Evolutionary conservation across 768 basidiomycete genomes (phyloP).

Genomic region (Mycena capillaripes): DNA sequence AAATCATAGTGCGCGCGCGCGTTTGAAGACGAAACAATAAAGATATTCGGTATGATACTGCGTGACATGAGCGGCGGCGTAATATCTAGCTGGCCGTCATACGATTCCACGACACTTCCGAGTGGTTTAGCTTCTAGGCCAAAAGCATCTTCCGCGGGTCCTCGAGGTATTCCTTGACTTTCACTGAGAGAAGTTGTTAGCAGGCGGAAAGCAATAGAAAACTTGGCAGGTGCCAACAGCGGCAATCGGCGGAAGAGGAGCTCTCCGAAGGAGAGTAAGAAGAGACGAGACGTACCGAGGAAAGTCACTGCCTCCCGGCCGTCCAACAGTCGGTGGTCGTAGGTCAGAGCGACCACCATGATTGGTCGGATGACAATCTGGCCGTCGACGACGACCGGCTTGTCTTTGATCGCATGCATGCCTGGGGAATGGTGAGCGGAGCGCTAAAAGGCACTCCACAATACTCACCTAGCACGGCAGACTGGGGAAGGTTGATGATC

Average conservation of each 20-base stretch:
- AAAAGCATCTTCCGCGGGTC: slow-evolving; percentile 95
- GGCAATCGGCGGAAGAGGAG: no score
- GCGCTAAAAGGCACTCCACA: not conserved
- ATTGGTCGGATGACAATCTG: slow-evolving; percentile 97
- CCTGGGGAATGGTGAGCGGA: slow-evolving; percentile 53
- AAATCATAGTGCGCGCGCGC: not conserved
- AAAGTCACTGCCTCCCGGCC: slow-evolving; percentile 97
- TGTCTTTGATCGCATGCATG: slow-evolving; percentile 97
- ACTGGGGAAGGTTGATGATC: slow-evolving; percentile 97
- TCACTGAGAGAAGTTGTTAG: slow-evolving; percentile 62
- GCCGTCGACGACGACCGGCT: slow-evolving; percentile 90
- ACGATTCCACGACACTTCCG: not conserved
- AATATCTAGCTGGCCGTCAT: not conserved
- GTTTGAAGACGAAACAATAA: slow-evolving; percentile 17
- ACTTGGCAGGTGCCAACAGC: no score
- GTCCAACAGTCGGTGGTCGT: slow-evolving; percentile 96
- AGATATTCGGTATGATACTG: slow-evolving; percentile 23
- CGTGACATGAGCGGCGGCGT: slow-evolving; percentile 5
- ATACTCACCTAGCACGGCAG: slow-evolving; percentile 87
- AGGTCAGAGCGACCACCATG: slow-evolving; percentile 95
- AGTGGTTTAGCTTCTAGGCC: slow-evolving; percentile 44
- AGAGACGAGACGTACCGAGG: slow-evolving; percentile 78
- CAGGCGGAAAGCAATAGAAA: not conserved
- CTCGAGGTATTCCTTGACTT: slow-evolving; percentile 94
- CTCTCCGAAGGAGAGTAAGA: no score